Evolutionary conservation across 257 asterid genomes (phyloP), one percentile per base, ranked within the genome.

Genomic region (Henckelia pumila): DNA sequence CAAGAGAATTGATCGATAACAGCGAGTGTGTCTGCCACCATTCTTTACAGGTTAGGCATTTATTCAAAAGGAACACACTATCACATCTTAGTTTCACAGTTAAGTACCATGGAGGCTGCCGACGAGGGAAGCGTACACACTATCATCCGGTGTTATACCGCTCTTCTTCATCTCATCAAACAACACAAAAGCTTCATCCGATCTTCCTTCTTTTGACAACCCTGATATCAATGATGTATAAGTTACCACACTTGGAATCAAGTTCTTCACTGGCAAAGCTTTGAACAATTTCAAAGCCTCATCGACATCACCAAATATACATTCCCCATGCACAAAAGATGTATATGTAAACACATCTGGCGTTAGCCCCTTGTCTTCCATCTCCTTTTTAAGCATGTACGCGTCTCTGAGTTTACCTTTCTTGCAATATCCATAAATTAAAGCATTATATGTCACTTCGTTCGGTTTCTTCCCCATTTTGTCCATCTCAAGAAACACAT

Each of bases 81-180:
- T 40, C n/a, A 40, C n/a, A 40, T 40, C 50, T 14, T 16, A 44
- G 20, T 44, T 44, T 44, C 53, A 40, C 50, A 33, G 50, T 32
- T 59, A n/a, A 60, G 71, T 59, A 26, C 77, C 79, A 75, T 88
- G 95, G 53, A 94, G 95, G 79, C 96, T 87, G 62, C 96, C 95
- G 33, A 94, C 97, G 49, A 93, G 96, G 20, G 83, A 80, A 82
- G 86, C 69, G 77, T 79, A 93, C 1, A 87, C 87, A 4, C 71
- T 60, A 64, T 89, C 95, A 73, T 87, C 95, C 1, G 96, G 96
- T 8, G 30, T 70, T 10, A 90, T 35, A 35, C 95, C 95, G 22
- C 79, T 86, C 75, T 66, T 66, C 72, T 76, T 87, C 99, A 94
- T 94, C 82, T 87, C 89, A 37, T 89, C 93, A 60, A 81, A 94